Evolutionary conservation across 805 yeast species (phyloP), one percentile per base, ranked within the genome.

Genomic region (Phaffomyces thermotolerans): DNA sequence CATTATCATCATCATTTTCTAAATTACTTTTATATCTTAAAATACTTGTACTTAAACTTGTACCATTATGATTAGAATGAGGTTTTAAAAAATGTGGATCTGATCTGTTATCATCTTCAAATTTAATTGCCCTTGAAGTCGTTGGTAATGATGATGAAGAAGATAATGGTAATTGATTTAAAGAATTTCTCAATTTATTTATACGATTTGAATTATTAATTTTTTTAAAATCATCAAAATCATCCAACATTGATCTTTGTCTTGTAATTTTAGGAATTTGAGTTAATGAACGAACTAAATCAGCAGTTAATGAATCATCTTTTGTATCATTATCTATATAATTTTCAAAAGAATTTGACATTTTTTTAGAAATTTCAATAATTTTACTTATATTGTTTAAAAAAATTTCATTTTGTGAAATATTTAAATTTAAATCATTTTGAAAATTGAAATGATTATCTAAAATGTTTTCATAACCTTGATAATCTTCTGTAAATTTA

Each of bases 231-330:
- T 43, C 43, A 34, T 48, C 54, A 30, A 52, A 40, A 6, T 49
- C 57, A 43, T 56, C 60, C 41, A 58, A 42, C 58, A 58, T 52
- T 8, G 62, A 58, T 40, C 50, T 55, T 3, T 43, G 42, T 32
- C 50, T 53, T 25, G 43, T 45, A 4, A 56, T 25, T 15, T 44
- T 41, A 3, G 60, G 59, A 64, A 53, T 23, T 8, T 72, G 75
- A 0, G 76, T 70, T 22, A 71, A 50, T 0, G 68, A 58, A 29
- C 75, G 58, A 25, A 72, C 70, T 17, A 71, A 48, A 33, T 62
- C 63, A 0, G 69, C 71, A 14, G 29, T 27, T 12, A 27, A 27
- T 27, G 29, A 27, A 27, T 67, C 65, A 40, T 64, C 68, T 8
- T 43, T 34, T 24, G 24, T 34, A 17, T 67, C 71, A 20, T 48